phyloP scores from a whole-genome alignment of 495 filamentous ascomycete species.

The Podospora conica region DNA sequence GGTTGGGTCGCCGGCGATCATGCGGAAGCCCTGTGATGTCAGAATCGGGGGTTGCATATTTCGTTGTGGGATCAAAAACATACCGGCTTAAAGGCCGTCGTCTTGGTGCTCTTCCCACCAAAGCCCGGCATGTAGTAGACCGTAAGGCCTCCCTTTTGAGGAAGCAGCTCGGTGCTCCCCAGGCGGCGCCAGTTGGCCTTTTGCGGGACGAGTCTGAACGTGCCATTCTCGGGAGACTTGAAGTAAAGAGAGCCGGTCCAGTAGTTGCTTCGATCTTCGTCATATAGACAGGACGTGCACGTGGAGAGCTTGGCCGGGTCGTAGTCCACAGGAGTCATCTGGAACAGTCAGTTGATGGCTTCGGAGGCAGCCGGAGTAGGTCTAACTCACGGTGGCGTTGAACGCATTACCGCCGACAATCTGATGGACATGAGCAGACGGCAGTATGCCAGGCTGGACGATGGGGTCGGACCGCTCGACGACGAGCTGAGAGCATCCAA shows the following conservation, averaged over 20 bases:
- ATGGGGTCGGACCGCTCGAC: conserved; percentile 16
- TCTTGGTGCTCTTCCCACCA: conserved; percentile 20
- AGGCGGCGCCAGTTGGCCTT: conserved; percentile 5
- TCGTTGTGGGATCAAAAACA: background rate
- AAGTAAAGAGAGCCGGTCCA: conserved; percentile 37
- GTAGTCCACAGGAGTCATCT: conserved; percentile 20
- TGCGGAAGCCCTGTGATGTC: conserved; percentile 50
- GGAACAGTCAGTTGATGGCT: background rate
- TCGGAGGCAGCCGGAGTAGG: background rate
- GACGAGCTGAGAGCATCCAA: conserved; percentile 14
- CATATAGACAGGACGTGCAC: conserved; percentile 27
- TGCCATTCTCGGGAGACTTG: conserved; percentile 26
- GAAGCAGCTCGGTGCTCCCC: background rate
- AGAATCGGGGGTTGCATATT: background rate
- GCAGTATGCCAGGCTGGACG: conserved; percentile 12
- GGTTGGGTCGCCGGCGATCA: conserved; percentile 59
- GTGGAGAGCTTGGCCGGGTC: conserved; percentile 19
- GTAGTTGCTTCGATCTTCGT: conserved; percentile 33
- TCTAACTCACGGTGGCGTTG: conserved; percentile 9
- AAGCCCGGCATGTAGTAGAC: conserved; percentile 36
- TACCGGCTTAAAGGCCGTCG: conserved; percentile 36
- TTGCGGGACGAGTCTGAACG: conserved; percentile 32
- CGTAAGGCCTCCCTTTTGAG: conserved; percentile 27
- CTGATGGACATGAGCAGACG: conserved; percentile 19
- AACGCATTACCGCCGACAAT: conserved; percentile 23